Conservation (phyloP, 805 yeast species). For the Teunomyces aglyptinius region DNA sequence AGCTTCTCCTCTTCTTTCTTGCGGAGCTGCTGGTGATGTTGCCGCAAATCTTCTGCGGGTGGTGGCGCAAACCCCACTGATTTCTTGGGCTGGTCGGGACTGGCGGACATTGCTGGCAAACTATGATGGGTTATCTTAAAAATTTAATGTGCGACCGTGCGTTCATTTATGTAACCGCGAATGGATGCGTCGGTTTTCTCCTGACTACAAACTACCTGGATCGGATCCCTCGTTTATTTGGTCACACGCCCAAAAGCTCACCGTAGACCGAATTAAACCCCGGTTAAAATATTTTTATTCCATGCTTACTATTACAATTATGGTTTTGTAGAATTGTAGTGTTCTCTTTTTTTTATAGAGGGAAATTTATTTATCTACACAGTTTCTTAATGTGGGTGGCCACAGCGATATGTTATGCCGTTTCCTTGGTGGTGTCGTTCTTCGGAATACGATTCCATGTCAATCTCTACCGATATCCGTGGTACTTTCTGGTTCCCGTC, state of each 20-base stretch:
- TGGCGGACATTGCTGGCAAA: constrained; percentile 1
- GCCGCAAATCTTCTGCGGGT: constrained; percentile 34
- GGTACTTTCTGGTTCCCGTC: constrained; percentile 46
- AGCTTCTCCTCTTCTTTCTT: constrained; percentile 24
- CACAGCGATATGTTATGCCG: constrained; percentile 24
- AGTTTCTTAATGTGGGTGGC: constrained; percentile 18
- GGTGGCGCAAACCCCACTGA: constrained; percentile 40
- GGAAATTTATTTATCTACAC: not conserved
- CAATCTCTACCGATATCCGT: constrained; percentile 32
- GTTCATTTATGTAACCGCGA: not conserved
- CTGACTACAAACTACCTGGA: not conserved
- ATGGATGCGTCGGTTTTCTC: not conserved
- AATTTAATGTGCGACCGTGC: not conserved
- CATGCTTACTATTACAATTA: too few relatives aligned
- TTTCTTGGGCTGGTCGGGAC: constrained; percentile 16
- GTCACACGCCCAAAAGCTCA: not conserved
- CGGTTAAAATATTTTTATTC: too few relatives aligned
- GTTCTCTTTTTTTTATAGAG: not conserved
- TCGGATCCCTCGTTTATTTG: not conserved
- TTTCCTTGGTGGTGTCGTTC: constrained; percentile 27
- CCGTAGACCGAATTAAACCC: not conserved
- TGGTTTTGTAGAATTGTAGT: not conserved
- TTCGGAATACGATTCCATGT: constrained; percentile 36
- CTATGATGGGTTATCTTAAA: not conserved
- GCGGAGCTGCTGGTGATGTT: constrained; percentile 32